Evolutionary conservation across 148 eudicot genomes (phyloP), one percentile per base, ranked within the genome.

Genomic region (Polygonum aviculare): DNA sequence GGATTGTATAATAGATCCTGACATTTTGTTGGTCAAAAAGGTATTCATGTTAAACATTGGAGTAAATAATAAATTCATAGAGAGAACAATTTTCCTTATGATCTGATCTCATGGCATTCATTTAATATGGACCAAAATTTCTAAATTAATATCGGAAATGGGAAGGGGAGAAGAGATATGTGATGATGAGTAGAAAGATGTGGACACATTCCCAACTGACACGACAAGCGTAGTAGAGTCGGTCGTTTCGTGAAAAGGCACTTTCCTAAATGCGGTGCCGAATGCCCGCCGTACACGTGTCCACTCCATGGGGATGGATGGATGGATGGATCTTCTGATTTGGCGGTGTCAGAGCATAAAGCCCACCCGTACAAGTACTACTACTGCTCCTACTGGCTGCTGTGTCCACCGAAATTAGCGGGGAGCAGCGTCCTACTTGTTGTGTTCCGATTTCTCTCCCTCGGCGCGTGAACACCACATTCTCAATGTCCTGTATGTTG

Each of bases 201-300:
- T 62, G 69, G 69, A 62, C 69, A 62, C 69, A 62, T 62, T 31
- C 69, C 69, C 15, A 62, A 62, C 69, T 62, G 69, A 62, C 69
- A 22, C 38, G 69, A 62, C 69, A 22, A 15, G 31, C 69, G 38
- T 21, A 26, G 38, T 21, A 26, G 31, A 21, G 65, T 59, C 65
- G 35, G 60, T 54, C 60, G 9, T 54, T n/a, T n/a, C 60, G 26
- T 54, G 60, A 54, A 54, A 54, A 54, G 19, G 18, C 21, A 3
- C 57, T 16, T 16, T 52, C 57, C 31, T 26, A 52, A n/a, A 54
- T 33, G 69, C 1, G 39, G 10, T 35, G 15, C 31, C 69, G 39
- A 26, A 7, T 62, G 3, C 11, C 12, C 31, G 38, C 69, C 69
- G 69, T 62, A 62, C 69, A 31, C 69, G 69, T 62, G 69, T 62